Percentiles rank a stretch among this genome's conserved stretches.
phyloP scores from a whole-genome alignment of 2,329 filamentous ascomycete species.

The Sporothrix brasiliensis region DNA sequence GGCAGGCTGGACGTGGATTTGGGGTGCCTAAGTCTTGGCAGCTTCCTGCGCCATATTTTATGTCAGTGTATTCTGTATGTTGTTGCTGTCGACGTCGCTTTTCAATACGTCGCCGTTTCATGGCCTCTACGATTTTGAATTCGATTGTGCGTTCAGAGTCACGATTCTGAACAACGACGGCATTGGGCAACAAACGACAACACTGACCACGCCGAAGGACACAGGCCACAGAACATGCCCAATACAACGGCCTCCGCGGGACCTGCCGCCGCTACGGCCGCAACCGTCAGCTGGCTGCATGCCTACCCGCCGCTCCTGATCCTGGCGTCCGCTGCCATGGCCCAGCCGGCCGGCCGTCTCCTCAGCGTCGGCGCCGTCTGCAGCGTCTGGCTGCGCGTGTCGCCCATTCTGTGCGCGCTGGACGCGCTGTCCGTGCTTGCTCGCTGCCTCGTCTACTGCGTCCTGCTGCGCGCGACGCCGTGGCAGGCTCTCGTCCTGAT shows the following conservation, averaged over 20 bases:
- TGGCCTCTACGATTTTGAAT: no score
- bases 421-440: constrained; percentile 24
- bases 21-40: background rate
- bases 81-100: no score
- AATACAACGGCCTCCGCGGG: no score
- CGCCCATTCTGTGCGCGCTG: constrained; percentile 28
- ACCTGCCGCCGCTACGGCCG: background rate
- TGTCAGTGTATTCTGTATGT: no score
- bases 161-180: no score
- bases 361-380: background rate
- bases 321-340: constrained; percentile 28
- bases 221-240: no score
- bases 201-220: no score
- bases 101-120: no score
- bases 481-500: constrained; percentile 19
- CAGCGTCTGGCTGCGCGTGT: constrained; percentile 29
- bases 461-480: background rate
- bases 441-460: constrained; percentile 27
- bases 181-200: no score
- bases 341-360: constrained; percentile 29
- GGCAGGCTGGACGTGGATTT: background rate
- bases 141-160: no score
- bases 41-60: no score
- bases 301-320: constrained; percentile 27
- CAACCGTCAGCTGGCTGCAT: constrained; percentile 22